These are phyloP conservation scores for Aspergillus mulundensis DNA, from an alignment of 495 filamentous ascomycete species.

Conservation along the genomic window DNA sequence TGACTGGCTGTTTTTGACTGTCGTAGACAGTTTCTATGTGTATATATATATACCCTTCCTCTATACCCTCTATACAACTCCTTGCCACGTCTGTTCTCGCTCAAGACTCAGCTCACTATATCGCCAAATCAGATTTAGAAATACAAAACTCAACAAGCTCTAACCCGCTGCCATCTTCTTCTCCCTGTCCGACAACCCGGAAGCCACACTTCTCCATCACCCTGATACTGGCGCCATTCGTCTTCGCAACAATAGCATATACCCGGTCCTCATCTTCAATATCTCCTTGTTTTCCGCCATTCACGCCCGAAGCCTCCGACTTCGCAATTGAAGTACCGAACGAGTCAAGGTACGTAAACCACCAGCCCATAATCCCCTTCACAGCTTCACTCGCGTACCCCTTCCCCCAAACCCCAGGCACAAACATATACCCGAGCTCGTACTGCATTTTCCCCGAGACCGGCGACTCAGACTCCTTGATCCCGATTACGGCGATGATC, in stretches of 20 bases:
- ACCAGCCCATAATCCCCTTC: slow-evolving; percentile 7
- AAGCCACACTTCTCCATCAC: slow-evolving; percentile 21
- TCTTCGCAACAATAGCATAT: slow-evolving; percentile 8
- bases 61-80: background rate
- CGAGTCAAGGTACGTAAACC: background rate
- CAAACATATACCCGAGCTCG: slow-evolving; percentile 20
- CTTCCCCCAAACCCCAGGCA: slow-evolving; percentile 13
- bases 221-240: slow-evolving; percentile 11
- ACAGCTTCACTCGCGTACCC: slow-evolving; percentile 21
- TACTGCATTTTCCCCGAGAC: background rate
- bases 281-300: background rate
- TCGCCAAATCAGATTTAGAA: background rate
- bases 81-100: background rate
- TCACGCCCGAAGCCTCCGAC: background rate
- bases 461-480: background rate
- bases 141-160: slow-evolving; percentile 6
- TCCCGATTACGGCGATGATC: slow-evolving; percentile 1
- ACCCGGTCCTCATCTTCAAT: background rate
- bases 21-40: slow-evolving; percentile 4
- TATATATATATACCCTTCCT: slow-evolving; percentile 8
- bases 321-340: background rate
- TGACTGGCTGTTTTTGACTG: background rate
- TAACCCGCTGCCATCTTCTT: slow-evolving; percentile 13
- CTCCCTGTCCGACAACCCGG: slow-evolving; percentile 3
- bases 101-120: background rate